Base-by-base conservation (phyloP, 2,329 filamentous ascomycete species). In the Ceratocystis huliohia region DNA sequence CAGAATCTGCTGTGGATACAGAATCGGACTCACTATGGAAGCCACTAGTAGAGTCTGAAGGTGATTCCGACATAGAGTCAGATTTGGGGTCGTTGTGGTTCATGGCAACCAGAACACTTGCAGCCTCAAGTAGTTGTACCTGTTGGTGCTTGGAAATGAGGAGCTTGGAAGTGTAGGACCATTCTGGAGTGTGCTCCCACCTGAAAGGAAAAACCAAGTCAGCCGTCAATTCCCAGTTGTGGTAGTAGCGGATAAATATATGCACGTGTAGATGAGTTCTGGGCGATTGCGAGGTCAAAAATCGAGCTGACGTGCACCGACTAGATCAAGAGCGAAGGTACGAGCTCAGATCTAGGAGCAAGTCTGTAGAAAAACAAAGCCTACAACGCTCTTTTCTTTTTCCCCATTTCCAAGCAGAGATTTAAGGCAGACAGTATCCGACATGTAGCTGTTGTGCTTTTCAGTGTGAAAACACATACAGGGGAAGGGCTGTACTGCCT, bases 131-230 rank as follows among this genome's bases (percentile, higher is more conserved):
- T 68, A 99, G 83, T 76, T 99, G 94, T 65, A 99, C 94, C 80
- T 99, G 94, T 78, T 99, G 94, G 77, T 99, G 94, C 82, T 99
- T 99, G 72, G 93, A 97, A 72, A 99, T 97, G 75, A 97, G 86
- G 74, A 97, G 82, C 79, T 97, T 97, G 72, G 94, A 97, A 66
- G 94, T 99, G 75, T 88, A 88, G 64, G 92, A 89, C 94, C 94
- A 99, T 79, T 96, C 91, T 71, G 94, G 93, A 76, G 95, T 96
- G 78, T 99, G 94, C 80, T 99, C 94, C 94, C 94, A 99, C 83
- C 93, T 99, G 84, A 25, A 59, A 74, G 76, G 74, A 79, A 41
- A 41, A 65, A 22, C 22, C 44, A 78, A 80, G 75, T 67, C 65
- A 70, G 69, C 66, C 68, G 69, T 65, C 71, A 73, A 73, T 71